Evolutionary conservation across 345 rosid species (phyloP).

Genomic region (Diplotaxis tenuifolia): DNA sequence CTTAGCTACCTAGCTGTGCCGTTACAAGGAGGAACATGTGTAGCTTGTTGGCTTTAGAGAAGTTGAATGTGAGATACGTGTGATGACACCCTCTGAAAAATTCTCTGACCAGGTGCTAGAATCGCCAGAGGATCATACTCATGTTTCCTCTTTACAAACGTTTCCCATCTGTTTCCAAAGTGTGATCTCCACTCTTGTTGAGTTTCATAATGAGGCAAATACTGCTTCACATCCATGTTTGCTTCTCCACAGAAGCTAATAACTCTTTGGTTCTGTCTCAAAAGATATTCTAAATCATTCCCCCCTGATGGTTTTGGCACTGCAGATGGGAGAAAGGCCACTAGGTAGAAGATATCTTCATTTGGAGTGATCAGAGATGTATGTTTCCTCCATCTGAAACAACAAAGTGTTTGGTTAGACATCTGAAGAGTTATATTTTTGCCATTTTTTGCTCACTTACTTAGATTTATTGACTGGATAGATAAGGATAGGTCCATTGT

Average conservation of each 20-base stretch:
- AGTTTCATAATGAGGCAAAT: slow-evolving; percentile 65
- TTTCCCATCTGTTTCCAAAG: slow-evolving; percentile 74
- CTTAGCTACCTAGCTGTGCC: slow-evolving; percentile 26
- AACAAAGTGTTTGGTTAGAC: too few relatives aligned
- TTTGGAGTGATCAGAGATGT: slow-evolving; percentile 75
- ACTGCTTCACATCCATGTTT: slow-evolving; percentile 60
- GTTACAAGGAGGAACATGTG: slow-evolving; percentile 23
- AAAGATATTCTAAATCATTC: slow-evolving; percentile 54
- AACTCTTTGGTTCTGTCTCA: slow-evolving; percentile 57
- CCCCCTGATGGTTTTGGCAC: slow-evolving; percentile 59
- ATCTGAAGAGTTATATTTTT: too few relatives aligned
- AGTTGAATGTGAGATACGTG: slow-evolving; percentile 31
- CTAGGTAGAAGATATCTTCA: slow-evolving; percentile 73
- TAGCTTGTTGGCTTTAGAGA: slow-evolving; percentile 10
- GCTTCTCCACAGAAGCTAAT: slow-evolving; percentile 46
- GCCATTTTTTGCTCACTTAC: slow-evolving; percentile 48
- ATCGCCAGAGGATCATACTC: slow-evolving; percentile 77
- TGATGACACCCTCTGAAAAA: slow-evolving; percentile 56
- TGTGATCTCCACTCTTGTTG: slow-evolving; percentile 78
- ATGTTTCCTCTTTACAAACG: slow-evolving; percentile 54
- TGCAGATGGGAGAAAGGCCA: slow-evolving; percentile 77
- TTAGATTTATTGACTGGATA: slow-evolving; percentile 81
- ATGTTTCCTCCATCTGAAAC: slow-evolving; percentile 78
- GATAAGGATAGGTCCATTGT: slow-evolving; percentile 86
- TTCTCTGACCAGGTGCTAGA: slow-evolving; percentile 86